Evolutionary conservation across 257 asterid genomes (phyloP), one percentile per base, ranked within the genome.

Genomic region (Verbena officinalis): DNA sequence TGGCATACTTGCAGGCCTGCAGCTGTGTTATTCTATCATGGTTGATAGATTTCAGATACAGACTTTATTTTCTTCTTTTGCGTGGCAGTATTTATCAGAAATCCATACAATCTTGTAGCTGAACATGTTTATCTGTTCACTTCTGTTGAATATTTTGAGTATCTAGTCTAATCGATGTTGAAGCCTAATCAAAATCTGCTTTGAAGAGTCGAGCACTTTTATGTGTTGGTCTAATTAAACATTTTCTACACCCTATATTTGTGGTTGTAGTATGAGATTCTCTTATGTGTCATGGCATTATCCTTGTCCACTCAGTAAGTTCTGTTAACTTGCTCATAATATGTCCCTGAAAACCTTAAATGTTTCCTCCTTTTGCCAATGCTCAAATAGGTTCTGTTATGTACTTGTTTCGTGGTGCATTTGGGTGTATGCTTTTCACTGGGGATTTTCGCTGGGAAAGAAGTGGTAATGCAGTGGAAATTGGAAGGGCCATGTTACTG

Each of bases 381-480:
- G 51, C 53, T 61, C 20, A 24, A 55, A 60, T 61, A 90, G 97
- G 96, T 59, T 87, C 97, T 12, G 91, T 88, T 39, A 88, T 88
- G 98, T 86, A 86, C 60, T 73, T 91, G 80, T 88, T 91, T 73
- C 95, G 88, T 6, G 98, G 98, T 62, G 96, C 86, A 21, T 84
- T 86, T 69, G 96, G 98, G 30, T 77, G 83, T 69, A 73, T 75
- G 86, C 91, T 91, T 24, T 78, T 68, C 67, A 88, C 98, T 34
- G 98, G 98, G 71, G 98, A 91, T 77, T 91, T 91, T 61, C 91
- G 96, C 51, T 91, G 97, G 96, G 91, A 91, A 74, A 69, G 50
- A 31, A 55, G 55, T 59, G 66, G 70, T 36, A 53, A 65, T 55
- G 79, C 77, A 59, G 76, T 69, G 2, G 76, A 73, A 68, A 69